Base-by-base conservation (phyloP, 495 filamentous ascomycete species). In the Talaromyces borbonicus region DNA sequence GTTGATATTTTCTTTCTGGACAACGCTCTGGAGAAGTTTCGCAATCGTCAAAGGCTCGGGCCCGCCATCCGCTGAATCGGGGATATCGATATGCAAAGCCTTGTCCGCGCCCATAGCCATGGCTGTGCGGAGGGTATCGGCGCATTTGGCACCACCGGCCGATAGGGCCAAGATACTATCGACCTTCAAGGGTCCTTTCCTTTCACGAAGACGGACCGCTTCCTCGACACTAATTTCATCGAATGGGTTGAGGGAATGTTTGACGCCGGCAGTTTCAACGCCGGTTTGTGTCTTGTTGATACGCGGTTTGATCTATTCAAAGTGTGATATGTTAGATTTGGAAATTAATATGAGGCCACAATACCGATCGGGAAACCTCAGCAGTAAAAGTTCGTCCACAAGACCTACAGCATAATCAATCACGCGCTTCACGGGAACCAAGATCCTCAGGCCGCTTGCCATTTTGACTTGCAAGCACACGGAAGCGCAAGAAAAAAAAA, bases 61-160 rank as follows among this genome's bases (percentile, higher is more conserved):
- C 9, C 76, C 61, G 65, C 72, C 53, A 41, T 67, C 61, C 14
- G 55, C 57, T 42, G 53, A 53, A 15, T 71, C 68, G 52, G 80
- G 79, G 16, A 83, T 66, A 46, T 90, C 82, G 42, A 96, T 81
- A 71, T 88, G 87, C 57, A 98, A 85, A 4, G 65, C 80, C 9
- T 88, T 80, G 73, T 98, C 92, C 6, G 92, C 92, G 57, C 92
- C 92, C 89, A 97, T 96, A 54, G 90, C 93, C 88, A 98, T 90
- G 31, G 92, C 92, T 4, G 89, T 98, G 43, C 92, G 86, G 22
- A 98, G 78, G 3, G 85, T 77, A 57, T 98, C 92, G 52, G 74
- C 73, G 39, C 84, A 72, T 73, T 97, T 97, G 20, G 85, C 60
- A 6, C 90, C 90, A 24, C 92, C 92, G 49, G 85, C 87, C 53